A percentile compares a stretch with the other conserved stretches of the same genome.
phyloP scores from a whole-genome alignment of 495 filamentous ascomycete genomes.

The Trichoderma virens region DNA sequence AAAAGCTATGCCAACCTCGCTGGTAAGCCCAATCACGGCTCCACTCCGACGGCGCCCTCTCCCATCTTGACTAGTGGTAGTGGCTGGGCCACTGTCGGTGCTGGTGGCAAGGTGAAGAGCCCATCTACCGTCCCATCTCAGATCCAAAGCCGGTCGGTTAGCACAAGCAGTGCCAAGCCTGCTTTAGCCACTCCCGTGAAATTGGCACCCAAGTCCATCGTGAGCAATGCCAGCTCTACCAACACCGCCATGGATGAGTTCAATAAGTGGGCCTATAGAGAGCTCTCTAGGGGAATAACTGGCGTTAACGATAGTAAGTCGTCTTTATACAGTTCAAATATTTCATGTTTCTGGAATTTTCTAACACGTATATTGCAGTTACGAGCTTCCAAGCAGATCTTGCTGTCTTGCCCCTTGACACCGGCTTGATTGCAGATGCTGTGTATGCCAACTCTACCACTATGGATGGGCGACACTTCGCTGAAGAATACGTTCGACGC shows the following conservation, averaged over 20 bases:
- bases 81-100: constrained; percentile 96
- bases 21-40: constrained; percentile 48
- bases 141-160: constrained; percentile 49
- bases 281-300: constrained; percentile 48
- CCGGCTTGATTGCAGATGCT: constrained; percentile 75
- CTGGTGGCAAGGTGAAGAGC: constrained; percentile 80
- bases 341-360: constrained; percentile 48
- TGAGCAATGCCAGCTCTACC: constrained; percentile 14
- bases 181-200: constrained; percentile 14
- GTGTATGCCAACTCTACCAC: constrained; percentile 80
- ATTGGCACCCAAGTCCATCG: constrained; percentile 27
- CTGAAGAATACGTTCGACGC: constrained; percentile 86
- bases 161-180: constrained; percentile 36
- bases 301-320: constrained; percentile 39
- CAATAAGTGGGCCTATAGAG: constrained; percentile 77
- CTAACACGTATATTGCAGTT: constrained; percentile 43
- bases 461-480: constrained; percentile 86
- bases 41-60: constrained; percentile 19
- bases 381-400: constrained; percentile 74
- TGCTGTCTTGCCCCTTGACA: constrained; percentile 64
- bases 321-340: constrained; percentile 45
- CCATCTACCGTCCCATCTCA: constrained; percentile 45
- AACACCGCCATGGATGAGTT: constrained; percentile 72
- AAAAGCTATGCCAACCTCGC: constrained; percentile 97
- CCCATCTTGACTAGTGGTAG: constrained; percentile 22